phyloP scores from a whole-genome alignment of 1,284 basidiomycete species.

The Ganoderma resinaceum region DNA sequence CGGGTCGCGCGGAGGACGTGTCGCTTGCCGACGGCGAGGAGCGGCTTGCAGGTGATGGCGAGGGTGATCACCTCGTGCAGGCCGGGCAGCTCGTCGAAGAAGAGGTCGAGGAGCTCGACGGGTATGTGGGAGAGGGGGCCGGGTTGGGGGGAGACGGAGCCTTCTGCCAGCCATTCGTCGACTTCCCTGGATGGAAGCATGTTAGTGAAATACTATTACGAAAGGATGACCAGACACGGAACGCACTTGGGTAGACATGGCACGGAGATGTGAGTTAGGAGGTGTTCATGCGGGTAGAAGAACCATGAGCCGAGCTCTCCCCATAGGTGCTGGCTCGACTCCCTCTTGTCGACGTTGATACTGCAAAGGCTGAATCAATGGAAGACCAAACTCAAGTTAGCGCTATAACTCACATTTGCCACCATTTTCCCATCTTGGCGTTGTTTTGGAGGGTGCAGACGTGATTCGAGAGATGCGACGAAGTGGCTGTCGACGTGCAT shows the following conservation, averaged over 20 bases:
- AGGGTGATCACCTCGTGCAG: conserved; percentile 18
- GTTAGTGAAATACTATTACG: no score
- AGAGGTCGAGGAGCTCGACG: conserved; percentile 9
- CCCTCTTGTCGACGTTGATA: conserved; percentile 17
- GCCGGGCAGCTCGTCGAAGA: conserved; percentile 9
- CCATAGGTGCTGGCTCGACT: conserved; percentile 11
- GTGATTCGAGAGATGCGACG: not conserved
- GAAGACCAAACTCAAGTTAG: not conserved
- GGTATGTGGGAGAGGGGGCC: conserved; percentile 15
- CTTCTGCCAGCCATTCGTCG: conserved; percentile 13
- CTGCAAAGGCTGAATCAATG: not conserved
- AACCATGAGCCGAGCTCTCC: conserved; percentile 19
- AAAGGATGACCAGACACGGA: no score
- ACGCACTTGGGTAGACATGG: conserved; percentile 14
- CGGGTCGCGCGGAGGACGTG: conserved; percentile 19
- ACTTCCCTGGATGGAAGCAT: not conserved
- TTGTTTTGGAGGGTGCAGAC: not conserved
- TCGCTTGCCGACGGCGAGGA: conserved; percentile 15
- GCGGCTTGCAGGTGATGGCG: conserved; percentile 20
- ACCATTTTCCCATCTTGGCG: conserved; percentile 10
- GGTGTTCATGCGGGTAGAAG: conserved; percentile 17
- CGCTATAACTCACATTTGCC: conserved; percentile 15
- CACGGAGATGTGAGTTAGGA: conserved; percentile 11
- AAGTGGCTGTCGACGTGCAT: no score
- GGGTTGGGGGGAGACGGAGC: not conserved